These are phyloP conservation scores for Agrostemma githago DNA, from an alignment of 148 eudicot species.

Conservation along the genomic window DNA sequence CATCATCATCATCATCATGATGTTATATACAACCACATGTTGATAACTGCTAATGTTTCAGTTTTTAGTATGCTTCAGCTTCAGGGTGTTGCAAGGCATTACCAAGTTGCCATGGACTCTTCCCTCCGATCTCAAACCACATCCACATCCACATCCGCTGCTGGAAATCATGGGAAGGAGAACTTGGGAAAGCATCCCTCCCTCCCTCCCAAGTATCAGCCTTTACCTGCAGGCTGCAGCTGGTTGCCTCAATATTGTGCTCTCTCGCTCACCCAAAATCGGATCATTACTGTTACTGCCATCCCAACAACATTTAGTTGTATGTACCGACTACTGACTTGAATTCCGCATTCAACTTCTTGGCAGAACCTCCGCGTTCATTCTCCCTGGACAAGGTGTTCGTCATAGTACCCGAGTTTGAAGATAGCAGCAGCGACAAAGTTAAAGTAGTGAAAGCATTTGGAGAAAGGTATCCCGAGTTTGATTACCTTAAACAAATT, in stretches of 20 bases:
- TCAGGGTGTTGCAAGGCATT: conserved; percentile 20
- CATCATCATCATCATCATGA: too few relatives aligned
- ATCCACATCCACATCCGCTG: conserved; percentile 41
- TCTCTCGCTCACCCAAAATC: conserved; percentile 57
- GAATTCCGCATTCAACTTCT: conserved; percentile 50
- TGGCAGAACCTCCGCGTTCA: conserved; percentile 52
- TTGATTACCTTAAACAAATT: conserved; percentile 12
- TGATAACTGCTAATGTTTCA: conserved; percentile 14
- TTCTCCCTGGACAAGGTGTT: conserved; percentile 63
- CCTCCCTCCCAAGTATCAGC: conserved; percentile 55
- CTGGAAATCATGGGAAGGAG: conserved; percentile 80
- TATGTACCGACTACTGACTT: conserved; percentile 54
- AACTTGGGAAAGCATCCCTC: conserved; percentile 89
- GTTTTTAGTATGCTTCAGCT: background rate
- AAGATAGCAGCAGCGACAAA: background rate
- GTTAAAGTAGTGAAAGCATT: background rate
- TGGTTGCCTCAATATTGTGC: conserved; percentile 77
- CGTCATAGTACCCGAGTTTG: conserved; percentile 54
- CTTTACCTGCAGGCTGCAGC: too few relatives aligned
- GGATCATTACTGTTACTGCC: conserved; percentile 40
- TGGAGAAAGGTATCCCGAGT: background rate
- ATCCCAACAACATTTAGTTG: conserved; percentile 54
- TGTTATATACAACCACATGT: conserved; percentile 5
- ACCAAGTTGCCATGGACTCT: conserved; percentile 82
- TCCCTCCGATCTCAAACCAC: conserved; percentile 70